Evolutionary conservation across 345 rosid species (phyloP).

Genomic region (Syzygium aromaticum): DNA sequence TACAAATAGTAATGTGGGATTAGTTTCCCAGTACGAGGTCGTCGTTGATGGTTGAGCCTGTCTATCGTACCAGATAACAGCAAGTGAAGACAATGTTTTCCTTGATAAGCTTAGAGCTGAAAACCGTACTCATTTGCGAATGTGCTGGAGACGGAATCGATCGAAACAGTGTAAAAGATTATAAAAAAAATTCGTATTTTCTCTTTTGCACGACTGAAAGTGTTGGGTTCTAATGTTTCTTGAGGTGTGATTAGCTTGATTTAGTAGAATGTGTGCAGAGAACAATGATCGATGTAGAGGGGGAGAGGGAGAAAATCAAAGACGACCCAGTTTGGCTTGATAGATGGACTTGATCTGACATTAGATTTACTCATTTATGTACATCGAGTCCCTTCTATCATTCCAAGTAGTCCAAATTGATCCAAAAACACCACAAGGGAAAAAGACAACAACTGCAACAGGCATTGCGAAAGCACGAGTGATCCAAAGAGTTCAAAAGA

Average conservation of each 20-base stretch:
- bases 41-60: neutral
- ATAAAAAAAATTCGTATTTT: neutral
- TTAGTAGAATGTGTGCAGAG: neutral
- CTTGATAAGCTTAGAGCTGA: neutral
- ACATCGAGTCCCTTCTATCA: neutral
- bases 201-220: neutral
- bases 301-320: neutral
- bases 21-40: neutral
- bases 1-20: neutral
- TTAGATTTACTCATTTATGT: neutral
- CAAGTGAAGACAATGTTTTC: neutral
- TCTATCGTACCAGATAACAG: neutral
- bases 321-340: neutral
- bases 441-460: neutral
- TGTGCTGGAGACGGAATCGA: accelerated
- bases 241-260: neutral
- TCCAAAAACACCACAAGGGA: neutral
- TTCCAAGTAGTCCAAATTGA: neutral
- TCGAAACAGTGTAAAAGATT: accelerated
- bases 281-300: neutral
- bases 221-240: neutral
- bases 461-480: neutral
- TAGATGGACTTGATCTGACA: neutral
- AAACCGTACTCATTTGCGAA: neutral
- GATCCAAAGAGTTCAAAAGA: neutral